A percentile compares a stretch with the other conserved stretches of the same genome.
Conservation (phyloP, 805 yeast genomes). For the Kuraishia ogatae region DNA sequence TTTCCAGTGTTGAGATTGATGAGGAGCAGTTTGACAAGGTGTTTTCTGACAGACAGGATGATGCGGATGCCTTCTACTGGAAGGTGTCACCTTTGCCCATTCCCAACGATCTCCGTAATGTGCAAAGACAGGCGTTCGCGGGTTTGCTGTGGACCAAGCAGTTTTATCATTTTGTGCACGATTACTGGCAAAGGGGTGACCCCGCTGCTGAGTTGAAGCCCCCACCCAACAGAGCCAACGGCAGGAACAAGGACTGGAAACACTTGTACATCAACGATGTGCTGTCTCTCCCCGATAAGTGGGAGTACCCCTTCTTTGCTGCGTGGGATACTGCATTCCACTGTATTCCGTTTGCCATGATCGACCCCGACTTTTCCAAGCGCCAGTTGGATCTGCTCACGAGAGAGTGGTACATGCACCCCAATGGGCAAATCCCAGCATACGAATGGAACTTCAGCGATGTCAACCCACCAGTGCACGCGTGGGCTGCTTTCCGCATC, state of each 20-base stretch:
- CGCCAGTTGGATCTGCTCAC: slow-evolving; percentile 78
- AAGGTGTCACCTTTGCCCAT: slow-evolving; percentile 79
- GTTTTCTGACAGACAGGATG: slow-evolving; percentile 66
- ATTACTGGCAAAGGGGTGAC: slow-evolving; percentile 84
- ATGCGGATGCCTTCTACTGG: slow-evolving; percentile 92
- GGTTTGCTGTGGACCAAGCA: slow-evolving; percentile 93
- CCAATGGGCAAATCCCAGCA: slow-evolving; percentile 96
- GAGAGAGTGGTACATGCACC: slow-evolving; percentile 96
- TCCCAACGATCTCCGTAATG: slow-evolving; percentile 66
- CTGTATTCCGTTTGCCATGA: slow-evolving; percentile 86
- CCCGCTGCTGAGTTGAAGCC: slow-evolving; percentile 70
- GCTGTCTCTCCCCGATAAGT: slow-evolving; percentile 85
- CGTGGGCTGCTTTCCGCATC: slow-evolving; percentile 87
- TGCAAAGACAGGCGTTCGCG: slow-evolving; percentile 91
- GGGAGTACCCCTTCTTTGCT: slow-evolving; percentile 95
- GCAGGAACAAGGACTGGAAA: slow-evolving; percentile 86
- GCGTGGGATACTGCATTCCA: slow-evolving; percentile 98
- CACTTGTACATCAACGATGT: slow-evolving; percentile 84
- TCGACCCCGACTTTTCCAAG: slow-evolving; percentile 88
- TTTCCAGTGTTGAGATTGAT: slow-evolving; percentile 38
- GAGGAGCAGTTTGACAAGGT: slow-evolving; percentile 66
- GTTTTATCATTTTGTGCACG: slow-evolving; percentile 78
- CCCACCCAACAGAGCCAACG: slow-evolving; percentile 70
- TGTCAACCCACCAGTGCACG: slow-evolving; percentile 97
- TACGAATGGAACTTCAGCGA: slow-evolving; percentile 95